Percentiles rank a stretch among this genome's conserved stretches.
These are phyloP conservation scores for Fusarium acutatum DNA, from an alignment of 2,329 filamentous ascomycete genomes.

Conservation along the genomic window DNA sequence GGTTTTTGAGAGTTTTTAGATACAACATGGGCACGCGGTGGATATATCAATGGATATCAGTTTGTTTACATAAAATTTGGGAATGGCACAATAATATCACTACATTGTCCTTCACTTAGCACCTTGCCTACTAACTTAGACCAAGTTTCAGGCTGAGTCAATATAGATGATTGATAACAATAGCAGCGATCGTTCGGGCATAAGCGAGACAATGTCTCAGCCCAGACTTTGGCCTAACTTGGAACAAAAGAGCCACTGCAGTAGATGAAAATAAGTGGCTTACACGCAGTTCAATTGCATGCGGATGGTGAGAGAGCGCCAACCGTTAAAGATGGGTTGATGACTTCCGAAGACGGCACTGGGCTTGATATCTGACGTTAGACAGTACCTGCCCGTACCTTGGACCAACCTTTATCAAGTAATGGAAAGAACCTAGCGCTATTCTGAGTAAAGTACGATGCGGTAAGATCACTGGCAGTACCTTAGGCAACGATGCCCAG, in stretches of 20 bases:
- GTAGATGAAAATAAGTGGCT: slow-evolving; percentile 7
- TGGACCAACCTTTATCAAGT: neutral
- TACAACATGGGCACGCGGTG: neutral
- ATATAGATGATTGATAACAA: neutral
- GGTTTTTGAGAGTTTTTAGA: neutral
- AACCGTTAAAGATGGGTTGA: slow-evolving; percentile 17
- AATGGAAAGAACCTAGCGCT: neutral
- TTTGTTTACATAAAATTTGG: neutral
- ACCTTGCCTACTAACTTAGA: neutral
- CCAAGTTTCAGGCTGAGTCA: neutral
- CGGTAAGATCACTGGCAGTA: slow-evolving; percentile 7
- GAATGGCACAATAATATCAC: neutral
- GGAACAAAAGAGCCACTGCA: neutral
- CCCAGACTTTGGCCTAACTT: neutral
- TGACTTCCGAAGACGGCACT: slow-evolving; percentile 32
- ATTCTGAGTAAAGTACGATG: slow-evolving; percentile 17
- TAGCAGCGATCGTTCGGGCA: neutral
- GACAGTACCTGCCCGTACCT: slow-evolving; percentile 14
- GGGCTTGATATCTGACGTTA: slow-evolving; percentile 20
- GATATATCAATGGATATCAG: slow-evolving; percentile 8
- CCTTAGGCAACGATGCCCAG: slow-evolving; percentile 7
- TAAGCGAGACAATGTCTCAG: slow-evolving; percentile 18
- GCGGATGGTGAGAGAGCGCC: slow-evolving; percentile 13
- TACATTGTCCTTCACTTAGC: neutral
- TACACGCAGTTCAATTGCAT: slow-evolving; percentile 10